A percentile compares a stretch with the other conserved stretches of the same genome.
phyloP scores from a whole-genome alignment of 345 rosid species.

The Dovyalis caffra region DNA sequence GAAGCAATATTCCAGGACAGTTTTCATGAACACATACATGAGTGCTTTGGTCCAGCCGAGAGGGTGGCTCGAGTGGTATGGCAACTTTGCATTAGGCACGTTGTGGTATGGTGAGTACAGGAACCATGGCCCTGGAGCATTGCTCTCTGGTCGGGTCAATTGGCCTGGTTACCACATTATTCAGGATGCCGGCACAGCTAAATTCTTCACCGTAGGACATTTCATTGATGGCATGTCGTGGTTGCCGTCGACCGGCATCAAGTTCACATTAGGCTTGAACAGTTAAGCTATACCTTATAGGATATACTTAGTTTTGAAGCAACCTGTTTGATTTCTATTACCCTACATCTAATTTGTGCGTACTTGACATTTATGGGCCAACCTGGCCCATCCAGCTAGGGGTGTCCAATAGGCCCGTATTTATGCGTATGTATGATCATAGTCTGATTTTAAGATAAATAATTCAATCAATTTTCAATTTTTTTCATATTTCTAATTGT shows the following conservation, averaged over 20 bases:
- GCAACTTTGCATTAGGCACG: constrained; percentile 25
- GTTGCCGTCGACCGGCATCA: constrained; percentile 25
- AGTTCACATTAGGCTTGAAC: constrained; percentile 24
- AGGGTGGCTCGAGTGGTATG: constrained; percentile 36
- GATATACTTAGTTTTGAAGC: neutral
- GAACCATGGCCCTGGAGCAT: constrained; percentile 28
- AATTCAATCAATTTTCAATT: too few relatives aligned
- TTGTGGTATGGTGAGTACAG: constrained; percentile 31
- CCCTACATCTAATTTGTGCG: neutral
- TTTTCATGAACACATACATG: constrained; percentile 26
- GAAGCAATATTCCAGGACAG: constrained; percentile 31
- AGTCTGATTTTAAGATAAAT: neutral
- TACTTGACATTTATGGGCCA: neutral
- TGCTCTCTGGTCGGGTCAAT: constrained; percentile 13
- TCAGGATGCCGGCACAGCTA: constrained; percentile 16
- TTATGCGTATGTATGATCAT: neutral
- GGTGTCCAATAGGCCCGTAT: neutral
- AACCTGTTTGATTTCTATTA: neutral
- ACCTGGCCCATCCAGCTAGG: neutral
- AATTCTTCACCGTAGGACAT: constrained; percentile 18
- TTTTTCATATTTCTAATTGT: too few relatives aligned
- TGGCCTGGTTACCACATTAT: constrained; percentile 32
- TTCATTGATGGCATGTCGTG: constrained; percentile 30
- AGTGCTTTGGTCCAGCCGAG: constrained; percentile 23
- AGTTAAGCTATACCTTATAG: neutral